A percentile compares a stretch with the other conserved stretches of the same genome.
Evolutionary conservation across 495 filamentous ascomycete genomes (phyloP).

Genomic region (Immersiella caudata): DNA sequence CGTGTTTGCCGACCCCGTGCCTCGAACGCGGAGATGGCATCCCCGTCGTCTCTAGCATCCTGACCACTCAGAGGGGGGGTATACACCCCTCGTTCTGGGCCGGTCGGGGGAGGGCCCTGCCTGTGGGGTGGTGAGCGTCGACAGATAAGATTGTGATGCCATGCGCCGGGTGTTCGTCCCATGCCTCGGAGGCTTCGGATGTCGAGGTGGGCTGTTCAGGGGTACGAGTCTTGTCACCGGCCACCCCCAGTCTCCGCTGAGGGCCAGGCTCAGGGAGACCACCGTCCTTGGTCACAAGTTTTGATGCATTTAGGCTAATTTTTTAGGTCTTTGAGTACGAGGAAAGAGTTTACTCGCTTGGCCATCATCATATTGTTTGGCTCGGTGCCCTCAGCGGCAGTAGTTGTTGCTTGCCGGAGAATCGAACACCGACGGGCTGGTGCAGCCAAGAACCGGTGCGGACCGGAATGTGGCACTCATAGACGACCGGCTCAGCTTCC

Average conservation of each 20-base stretch:
- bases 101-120: neutral
- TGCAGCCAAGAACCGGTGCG: neutral
- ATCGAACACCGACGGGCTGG: neutral
- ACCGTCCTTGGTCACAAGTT: too few relatives aligned
- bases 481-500: neutral
- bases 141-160: constrained; percentile 2
- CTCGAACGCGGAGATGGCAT: constrained; percentile 6
- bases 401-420: too few relatives aligned
- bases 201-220: neutral
- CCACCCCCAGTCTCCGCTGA: neutral
- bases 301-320: too few relatives aligned
- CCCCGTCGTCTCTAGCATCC: neutral
- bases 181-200: neutral
- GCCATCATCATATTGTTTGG: too few relatives aligned
- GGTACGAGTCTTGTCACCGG: neutral
- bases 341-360: too few relatives aligned
- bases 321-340: too few relatives aligned
- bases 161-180: neutral
- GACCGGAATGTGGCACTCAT: neutral
- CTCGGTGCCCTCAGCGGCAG: too few relatives aligned
- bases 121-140: neutral
- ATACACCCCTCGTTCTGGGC: constrained; percentile 9
- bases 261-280: neutral
- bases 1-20: neutral
- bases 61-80: neutral